A percentile compares a stretch with the other conserved stretches of the same genome.
These are phyloP conservation scores for Rhodosporidiobolus sp. DNA, from an alignment of 768 basidiomycete species.

Conservation along the genomic window DNA sequence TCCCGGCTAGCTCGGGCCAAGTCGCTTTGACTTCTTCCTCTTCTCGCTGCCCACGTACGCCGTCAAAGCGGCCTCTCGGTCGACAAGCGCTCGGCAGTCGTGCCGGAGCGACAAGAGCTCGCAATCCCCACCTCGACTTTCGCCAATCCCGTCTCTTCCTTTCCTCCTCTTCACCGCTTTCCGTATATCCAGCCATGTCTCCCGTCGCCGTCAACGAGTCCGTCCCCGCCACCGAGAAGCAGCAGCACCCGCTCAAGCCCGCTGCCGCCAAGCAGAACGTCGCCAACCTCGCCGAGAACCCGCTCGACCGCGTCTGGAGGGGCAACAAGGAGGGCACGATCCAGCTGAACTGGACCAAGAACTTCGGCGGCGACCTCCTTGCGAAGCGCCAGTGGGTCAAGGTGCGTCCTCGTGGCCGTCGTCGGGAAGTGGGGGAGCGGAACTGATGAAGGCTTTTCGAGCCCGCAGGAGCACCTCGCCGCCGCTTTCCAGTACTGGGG, in stretches of 20 bases:
- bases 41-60: too few species aligned
- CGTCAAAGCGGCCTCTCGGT: too few species aligned
- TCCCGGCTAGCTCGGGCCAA: too few species aligned
- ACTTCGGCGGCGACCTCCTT: slow-evolving; percentile 27
- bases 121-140: too few species aligned
- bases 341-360: slow-evolving; percentile 15
- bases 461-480: slow-evolving; percentile 36
- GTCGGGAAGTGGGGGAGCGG: too few species aligned
- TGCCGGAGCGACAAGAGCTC: too few species aligned
- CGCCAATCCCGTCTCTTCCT: too few species aligned
- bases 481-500: slow-evolving; percentile 43
- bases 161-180: too few species aligned
- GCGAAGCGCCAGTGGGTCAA: slow-evolving; percentile 40
- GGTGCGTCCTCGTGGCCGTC: slow-evolving; percentile 3
- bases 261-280: slow-evolving; percentile 8
- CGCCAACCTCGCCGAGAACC: slow-evolving; percentile 6
- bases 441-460: too few species aligned
- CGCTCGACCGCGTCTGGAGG: slow-evolving; percentile 27
- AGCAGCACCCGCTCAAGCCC: not conserved
- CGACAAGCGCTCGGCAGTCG: too few species aligned
- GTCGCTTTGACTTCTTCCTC: too few species aligned
- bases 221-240: not conserved
- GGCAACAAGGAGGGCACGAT: slow-evolving; percentile 37
- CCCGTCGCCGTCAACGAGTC: not conserved
- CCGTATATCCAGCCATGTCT: not conserved